Conservation (phyloP, 2,329 filamentous ascomycete species). For the Pestalotiopsis fici region DNA sequence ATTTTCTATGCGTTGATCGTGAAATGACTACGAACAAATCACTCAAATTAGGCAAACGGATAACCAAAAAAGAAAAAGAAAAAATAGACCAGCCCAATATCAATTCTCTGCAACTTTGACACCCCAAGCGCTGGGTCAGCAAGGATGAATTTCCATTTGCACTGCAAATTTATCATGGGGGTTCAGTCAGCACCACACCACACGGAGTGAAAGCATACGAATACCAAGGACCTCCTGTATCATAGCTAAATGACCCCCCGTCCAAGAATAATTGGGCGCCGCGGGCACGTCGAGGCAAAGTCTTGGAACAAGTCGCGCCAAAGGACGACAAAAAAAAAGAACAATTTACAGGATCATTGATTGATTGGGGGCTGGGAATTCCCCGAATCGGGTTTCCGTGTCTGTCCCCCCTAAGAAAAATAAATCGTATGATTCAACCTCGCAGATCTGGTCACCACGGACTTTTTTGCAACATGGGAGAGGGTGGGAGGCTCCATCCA, state of each 20-base stretch:
- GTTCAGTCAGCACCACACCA: neutral
- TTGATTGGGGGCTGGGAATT: neutral
- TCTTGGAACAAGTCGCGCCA: too few relatives aligned
- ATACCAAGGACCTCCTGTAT: neutral
- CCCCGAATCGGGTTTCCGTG: neutral
- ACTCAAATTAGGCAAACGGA: neutral
- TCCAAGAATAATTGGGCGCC: neutral
- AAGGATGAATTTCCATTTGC: neutral
- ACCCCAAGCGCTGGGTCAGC: neutral
- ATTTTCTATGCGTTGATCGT: neutral
- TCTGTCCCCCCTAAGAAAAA: neutral
- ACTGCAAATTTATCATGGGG: neutral
- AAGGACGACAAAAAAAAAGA: too few relatives aligned
- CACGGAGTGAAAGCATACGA: neutral
- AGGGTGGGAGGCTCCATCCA: neutral
- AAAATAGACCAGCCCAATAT: neutral
- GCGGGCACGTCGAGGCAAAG: too few relatives aligned
- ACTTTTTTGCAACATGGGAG: neutral
- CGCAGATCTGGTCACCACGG: constrained; percentile 4
- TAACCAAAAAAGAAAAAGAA: too few relatives aligned
- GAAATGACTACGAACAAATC: neutral
- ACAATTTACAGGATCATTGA: too few relatives aligned
- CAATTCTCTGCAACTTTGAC: neutral
- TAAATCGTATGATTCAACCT: constrained; percentile 1
- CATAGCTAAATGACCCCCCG: neutral